Percentiles rank a stretch among this genome's conserved stretches.
These are phyloP conservation scores for Bipolaris sorokiniana DNA, from an alignment of 2,329 filamentous ascomycete genomes.

Conservation along the genomic window DNA sequence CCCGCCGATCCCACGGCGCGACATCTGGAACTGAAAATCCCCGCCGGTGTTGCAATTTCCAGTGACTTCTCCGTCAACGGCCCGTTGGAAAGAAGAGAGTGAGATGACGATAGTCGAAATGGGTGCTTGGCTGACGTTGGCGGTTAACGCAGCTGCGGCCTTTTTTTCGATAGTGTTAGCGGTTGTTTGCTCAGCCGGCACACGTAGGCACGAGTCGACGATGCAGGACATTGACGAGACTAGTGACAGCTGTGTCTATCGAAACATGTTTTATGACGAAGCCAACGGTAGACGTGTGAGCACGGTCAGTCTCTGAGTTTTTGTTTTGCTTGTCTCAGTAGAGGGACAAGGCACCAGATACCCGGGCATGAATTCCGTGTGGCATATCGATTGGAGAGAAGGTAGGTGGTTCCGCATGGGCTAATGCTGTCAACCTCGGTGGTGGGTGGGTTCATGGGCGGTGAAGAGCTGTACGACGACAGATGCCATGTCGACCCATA, in stretches of 20 bases:
- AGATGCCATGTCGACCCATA: not conserved
- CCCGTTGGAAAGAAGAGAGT: not conserved
- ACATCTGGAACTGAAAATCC: not conserved
- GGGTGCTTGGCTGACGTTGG: conserved; percentile 7
- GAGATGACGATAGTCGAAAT: not conserved
- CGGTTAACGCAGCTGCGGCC: not conserved
- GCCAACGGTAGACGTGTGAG: not conserved
- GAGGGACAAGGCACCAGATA: not conserved
- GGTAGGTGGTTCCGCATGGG: not conserved
- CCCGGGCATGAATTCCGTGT: not conserved
- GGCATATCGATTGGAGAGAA: not conserved
- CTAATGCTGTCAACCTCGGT: conserved; percentile 1
- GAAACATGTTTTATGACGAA: conserved; percentile 12
- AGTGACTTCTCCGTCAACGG: not conserved
- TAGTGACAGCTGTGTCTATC: conserved; percentile 8
- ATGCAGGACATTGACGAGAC: not conserved
- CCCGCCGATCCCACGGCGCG: not conserved
- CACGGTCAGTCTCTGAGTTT: not conserved
- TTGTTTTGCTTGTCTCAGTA: not conserved
- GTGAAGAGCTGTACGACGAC: conserved; percentile 1
- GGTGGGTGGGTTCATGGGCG: conserved; percentile 7
- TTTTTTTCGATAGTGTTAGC: conserved; percentile 4
- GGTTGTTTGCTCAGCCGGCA: not conserved
- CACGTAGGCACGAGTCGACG: not conserved
- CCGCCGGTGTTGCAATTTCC: not conserved